Conservation (phyloP, 345 rosid species). For the Atalantia buxifolia region DNA sequence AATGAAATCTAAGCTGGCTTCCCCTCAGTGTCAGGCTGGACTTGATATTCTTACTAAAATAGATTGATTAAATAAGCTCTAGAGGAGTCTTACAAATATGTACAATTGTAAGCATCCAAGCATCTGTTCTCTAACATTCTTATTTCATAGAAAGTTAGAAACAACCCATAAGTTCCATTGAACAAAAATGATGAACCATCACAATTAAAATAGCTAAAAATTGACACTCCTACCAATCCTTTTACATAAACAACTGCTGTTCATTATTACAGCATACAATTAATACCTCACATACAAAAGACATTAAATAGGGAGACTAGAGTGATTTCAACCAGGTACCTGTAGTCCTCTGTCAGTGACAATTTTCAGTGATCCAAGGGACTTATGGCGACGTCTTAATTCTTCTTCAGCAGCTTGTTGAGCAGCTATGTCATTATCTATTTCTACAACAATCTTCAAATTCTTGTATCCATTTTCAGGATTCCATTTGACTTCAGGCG, state of each 20-base stretch:
- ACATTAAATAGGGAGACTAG: not conserved
- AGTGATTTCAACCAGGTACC: constrained; percentile 36
- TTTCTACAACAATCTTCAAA: constrained; percentile 82
- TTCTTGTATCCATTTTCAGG: constrained; percentile 78
- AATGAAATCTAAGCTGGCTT: not conserved
- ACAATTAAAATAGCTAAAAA: not conserved
- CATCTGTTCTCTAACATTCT: not conserved
- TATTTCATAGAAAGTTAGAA: not conserved
- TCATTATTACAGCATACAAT: not conserved
- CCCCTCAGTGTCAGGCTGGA: not conserved
- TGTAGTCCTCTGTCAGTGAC: constrained; percentile 80
- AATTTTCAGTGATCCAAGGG: constrained; percentile 65
- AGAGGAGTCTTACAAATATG: not conserved
- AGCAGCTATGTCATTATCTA: constrained; percentile 79
- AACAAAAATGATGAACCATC: not conserved
- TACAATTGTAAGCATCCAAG: not conserved
- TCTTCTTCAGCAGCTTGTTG: constrained; percentile 72
- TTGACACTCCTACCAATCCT: not conserved
- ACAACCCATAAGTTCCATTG: not conserved
- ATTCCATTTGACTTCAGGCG: constrained; percentile 82
- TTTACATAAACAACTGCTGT: not conserved
- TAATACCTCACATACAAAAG: not conserved
- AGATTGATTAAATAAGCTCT: not conserved
- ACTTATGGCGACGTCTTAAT: constrained; percentile 72
- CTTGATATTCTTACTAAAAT: not conserved